These are phyloP conservation scores for Plectosphaerella plurivora DNA, from an alignment of 2,329 filamentous ascomycete genomes.

Conservation along the genomic window DNA sequence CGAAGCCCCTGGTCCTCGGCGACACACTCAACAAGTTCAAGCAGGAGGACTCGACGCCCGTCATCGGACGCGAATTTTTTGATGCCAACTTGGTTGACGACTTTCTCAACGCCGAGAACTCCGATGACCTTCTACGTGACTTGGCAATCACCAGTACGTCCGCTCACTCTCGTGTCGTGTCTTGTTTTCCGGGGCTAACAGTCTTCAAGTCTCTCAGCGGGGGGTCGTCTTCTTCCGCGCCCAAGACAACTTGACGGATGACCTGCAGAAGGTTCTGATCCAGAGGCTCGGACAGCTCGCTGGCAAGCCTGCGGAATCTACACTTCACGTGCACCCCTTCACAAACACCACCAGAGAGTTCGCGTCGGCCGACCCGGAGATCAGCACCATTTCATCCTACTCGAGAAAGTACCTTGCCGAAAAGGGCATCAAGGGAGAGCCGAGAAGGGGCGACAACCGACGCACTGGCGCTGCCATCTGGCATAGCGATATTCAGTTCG, in stretches of 20 bases:
- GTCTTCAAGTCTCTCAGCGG: constrained; percentile 48
- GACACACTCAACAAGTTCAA: constrained; percentile 37
- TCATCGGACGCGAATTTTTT: constrained; percentile 51
- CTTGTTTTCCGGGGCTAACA: not conserved
- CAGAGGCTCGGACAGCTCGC: constrained; percentile 55
- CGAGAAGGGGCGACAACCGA: not conserved
- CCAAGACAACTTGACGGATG: constrained; percentile 52
- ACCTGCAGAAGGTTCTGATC: constrained; percentile 56
- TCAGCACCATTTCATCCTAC: constrained; percentile 55
- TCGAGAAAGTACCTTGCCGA: not conserved
- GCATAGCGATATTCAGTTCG: constrained; percentile 57
- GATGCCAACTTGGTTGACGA: constrained; percentile 44
- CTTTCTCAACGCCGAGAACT: constrained; percentile 47
- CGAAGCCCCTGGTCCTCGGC: constrained; percentile 23
- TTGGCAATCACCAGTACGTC: constrained; percentile 53
- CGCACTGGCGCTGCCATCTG: constrained; percentile 14
- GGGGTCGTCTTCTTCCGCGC: constrained; percentile 63
- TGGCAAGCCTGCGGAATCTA: constrained; percentile 53
- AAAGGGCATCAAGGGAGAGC: not conserved
- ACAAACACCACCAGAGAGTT: constrained; percentile 48
- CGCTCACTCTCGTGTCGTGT: not conserved
- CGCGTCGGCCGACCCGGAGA: constrained; percentile 46
- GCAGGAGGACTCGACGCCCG: constrained; percentile 45
- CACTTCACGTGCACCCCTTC: constrained; percentile 57
- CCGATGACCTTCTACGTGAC: constrained; percentile 53